Percentiles rank a stretch among this genome's conserved stretches.
Conservation (phyloP, 225 moss, liverwort and hornwort genomes). For the Polytrichum commune region DNA sequence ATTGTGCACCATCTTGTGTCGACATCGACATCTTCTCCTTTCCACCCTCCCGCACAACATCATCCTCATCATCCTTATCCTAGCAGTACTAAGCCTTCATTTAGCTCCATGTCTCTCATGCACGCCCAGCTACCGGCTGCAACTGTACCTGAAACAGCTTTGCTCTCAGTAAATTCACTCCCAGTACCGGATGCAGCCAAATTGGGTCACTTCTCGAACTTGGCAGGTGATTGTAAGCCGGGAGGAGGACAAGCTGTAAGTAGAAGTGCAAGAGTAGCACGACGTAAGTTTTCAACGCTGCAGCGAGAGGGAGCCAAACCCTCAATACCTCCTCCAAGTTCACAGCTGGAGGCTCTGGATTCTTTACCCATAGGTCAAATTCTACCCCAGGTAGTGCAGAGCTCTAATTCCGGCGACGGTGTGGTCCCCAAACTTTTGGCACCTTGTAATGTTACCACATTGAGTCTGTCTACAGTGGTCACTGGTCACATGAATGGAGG, state of each 20-base stretch:
- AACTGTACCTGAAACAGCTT: conserved; percentile 3
- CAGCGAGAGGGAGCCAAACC: conserved; percentile 2
- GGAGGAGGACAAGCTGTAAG: neutral
- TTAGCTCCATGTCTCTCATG: no score
- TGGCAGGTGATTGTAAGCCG: conserved; percentile 2
- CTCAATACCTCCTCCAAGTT: neutral
- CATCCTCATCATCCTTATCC: no score
- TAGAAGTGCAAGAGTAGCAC: neutral
- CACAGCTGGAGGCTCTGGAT: conserved; percentile 9
- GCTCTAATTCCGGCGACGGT: neutral
- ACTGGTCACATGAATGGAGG: neutral
- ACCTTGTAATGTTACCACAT: neutral
- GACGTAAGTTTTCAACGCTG: neutral
- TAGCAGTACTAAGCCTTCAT: no score
- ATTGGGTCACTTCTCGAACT: neutral
- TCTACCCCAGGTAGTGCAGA: neutral
- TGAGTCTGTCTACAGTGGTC: conserved; percentile 3
- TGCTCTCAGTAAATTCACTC: neutral
- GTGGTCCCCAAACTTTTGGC: conserved; percentile 26
- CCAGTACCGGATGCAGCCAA: neutral
- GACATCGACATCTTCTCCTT: conserved; percentile 1
- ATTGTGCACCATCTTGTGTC: neutral
- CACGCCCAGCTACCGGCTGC: conserved; percentile 11
- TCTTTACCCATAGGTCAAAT: conserved; percentile 9
- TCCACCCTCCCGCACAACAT: conserved; percentile 11